Percentiles rank a stretch among this genome's conserved stretches.
These are phyloP conservation scores for Hericium rajendrae DNA, from an alignment of 768 basidiomycete species.

Conservation along the genomic window DNA sequence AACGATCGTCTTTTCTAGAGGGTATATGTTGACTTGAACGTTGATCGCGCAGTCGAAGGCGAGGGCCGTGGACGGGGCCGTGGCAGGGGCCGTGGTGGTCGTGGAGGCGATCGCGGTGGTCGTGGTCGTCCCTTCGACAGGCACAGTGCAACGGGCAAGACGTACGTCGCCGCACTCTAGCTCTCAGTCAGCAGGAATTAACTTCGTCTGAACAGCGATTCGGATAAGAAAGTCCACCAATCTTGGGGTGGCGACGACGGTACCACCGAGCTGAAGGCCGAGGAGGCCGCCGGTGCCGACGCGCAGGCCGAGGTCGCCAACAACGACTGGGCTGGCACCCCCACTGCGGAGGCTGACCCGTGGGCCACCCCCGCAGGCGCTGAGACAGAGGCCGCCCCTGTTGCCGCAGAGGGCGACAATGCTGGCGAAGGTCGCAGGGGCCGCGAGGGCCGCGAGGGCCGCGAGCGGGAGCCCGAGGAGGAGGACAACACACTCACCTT, in stretches of 20 bases:
- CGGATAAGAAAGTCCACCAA: slow-evolving; percentile 90
- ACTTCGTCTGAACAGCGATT: slow-evolving; percentile 49
- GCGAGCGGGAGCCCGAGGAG: slow-evolving; percentile 64
- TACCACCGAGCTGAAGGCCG: slow-evolving; percentile 70
- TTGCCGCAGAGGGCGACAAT: slow-evolving; percentile 25
- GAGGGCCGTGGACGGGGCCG: slow-evolving; percentile 34
- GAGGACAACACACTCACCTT: slow-evolving; percentile 91
- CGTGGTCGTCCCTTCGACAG: slow-evolving; percentile 76
- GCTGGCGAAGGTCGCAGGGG: slow-evolving; percentile 25
- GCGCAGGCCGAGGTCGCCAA: slow-evolving; percentile 40
- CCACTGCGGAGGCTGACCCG: slow-evolving; percentile 17
- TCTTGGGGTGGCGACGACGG: slow-evolving; percentile 95
- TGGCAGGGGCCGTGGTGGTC: slow-evolving; percentile 32
- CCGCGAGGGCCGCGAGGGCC: slow-evolving; percentile 36
- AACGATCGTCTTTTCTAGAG: too few species aligned
- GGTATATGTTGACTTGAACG: background rate
- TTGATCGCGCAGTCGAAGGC: slow-evolving; percentile 25
- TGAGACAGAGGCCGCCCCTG: slow-evolving; percentile 19
- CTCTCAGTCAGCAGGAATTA: slow-evolving; percentile 1
- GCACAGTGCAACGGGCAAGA: slow-evolving; percentile 80
- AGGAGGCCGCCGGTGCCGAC: slow-evolving; percentile 66
- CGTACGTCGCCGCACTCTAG: slow-evolving; percentile 34
- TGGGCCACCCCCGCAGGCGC: slow-evolving; percentile 25
- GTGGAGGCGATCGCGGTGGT: slow-evolving; percentile 45
- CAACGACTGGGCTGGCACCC: slow-evolving; percentile 29